Percentiles rank a stretch among this genome's conserved stretches.
Conservation (phyloP, 208 protist species). For the Wallacemonas sp. region DNA sequence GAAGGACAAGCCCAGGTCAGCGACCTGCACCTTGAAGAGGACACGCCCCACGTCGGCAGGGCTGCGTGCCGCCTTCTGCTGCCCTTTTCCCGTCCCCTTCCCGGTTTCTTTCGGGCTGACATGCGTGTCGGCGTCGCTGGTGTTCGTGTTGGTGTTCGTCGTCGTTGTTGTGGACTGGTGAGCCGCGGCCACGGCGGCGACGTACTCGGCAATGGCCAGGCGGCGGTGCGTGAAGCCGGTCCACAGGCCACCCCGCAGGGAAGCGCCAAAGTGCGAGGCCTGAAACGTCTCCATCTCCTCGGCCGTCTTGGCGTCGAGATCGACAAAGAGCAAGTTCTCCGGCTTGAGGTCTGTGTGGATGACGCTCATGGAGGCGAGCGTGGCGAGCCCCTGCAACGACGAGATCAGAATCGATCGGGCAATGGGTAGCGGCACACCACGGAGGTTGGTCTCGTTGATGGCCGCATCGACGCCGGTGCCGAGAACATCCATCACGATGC, state of each 20-base stretch:
- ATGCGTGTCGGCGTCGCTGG: neutral
- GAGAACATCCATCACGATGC: conserved; percentile 94
- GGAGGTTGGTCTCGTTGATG: conserved; percentile 88
- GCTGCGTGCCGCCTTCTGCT: too few relatives aligned
- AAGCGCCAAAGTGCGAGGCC: conserved; percentile 22
- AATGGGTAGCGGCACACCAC: conserved; percentile 90
- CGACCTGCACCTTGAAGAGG: conserved; percentile 43
- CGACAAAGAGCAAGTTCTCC: conserved; percentile 86
- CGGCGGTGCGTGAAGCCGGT: conserved; percentile 31
- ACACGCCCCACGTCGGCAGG: too few relatives aligned
- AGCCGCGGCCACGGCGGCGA: neutral
- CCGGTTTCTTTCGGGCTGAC: neutral
- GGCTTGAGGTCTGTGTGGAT: conserved; percentile 96
- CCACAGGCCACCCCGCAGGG: conserved; percentile 18
- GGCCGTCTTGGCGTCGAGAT: conserved; percentile 35
- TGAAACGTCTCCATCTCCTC: conserved; percentile 35
- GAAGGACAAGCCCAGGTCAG: conserved; percentile 46
- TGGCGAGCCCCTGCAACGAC: conserved; percentile 63
- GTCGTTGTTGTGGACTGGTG: too few relatives aligned
- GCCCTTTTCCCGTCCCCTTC: too few relatives aligned
- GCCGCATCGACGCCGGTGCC: conserved; percentile 91
- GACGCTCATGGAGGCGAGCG: conserved; percentile 88
- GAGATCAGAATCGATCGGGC: conserved; percentile 54
- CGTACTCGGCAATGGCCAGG: conserved; percentile 21
- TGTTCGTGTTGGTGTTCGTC: too few relatives aligned